phyloP scores from a whole-genome alignment of 1,284 basidiomycete species.

The Melampsora occidentalis region DNA sequence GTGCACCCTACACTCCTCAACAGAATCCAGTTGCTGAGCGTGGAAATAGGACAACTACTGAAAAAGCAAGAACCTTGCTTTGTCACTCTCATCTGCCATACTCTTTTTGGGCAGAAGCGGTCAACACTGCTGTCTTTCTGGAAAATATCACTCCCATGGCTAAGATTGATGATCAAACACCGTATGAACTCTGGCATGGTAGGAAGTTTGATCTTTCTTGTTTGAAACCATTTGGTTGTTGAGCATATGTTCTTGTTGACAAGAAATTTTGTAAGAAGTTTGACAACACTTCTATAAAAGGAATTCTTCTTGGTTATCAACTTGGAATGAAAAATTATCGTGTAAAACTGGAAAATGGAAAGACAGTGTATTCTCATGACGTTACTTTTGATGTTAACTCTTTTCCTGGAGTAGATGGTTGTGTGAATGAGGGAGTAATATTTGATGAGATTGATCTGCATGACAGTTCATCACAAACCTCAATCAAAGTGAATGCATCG shows the following conservation, averaged over 20 bases:
- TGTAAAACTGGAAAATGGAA: too few species aligned
- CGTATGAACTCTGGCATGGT: neutral
- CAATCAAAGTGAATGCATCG: too few species aligned
- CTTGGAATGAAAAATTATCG: slow-evolving; percentile 4
- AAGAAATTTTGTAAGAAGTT: neutral
- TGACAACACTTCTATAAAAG: neutral
- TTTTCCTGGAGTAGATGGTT: slow-evolving; percentile 12
- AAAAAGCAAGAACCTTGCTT: neutral
- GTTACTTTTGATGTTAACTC: neutral
- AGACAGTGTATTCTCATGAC: neutral
- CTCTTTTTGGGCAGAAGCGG: slow-evolving; percentile 9
- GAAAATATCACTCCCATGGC: slow-evolving; percentile 1
- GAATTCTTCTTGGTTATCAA: slow-evolving; percentile 9
- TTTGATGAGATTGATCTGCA: too few species aligned
- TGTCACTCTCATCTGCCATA: neutral
- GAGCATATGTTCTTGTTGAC: neutral
- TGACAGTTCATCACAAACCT: too few species aligned
- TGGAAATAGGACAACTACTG: slow-evolving; percentile 2
- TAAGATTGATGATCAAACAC: neutral
- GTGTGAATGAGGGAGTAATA: too few species aligned
- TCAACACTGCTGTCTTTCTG: slow-evolving; percentile 4
- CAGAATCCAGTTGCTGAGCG: slow-evolving; percentile 8
- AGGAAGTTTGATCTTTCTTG: neutral
- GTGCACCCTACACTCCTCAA: too few species aligned
- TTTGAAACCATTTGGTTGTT: slow-evolving; percentile 15